phyloP scores from a whole-genome alignment of 192 early-diverging fungal species.

The Coemansia sp. region DNA sequence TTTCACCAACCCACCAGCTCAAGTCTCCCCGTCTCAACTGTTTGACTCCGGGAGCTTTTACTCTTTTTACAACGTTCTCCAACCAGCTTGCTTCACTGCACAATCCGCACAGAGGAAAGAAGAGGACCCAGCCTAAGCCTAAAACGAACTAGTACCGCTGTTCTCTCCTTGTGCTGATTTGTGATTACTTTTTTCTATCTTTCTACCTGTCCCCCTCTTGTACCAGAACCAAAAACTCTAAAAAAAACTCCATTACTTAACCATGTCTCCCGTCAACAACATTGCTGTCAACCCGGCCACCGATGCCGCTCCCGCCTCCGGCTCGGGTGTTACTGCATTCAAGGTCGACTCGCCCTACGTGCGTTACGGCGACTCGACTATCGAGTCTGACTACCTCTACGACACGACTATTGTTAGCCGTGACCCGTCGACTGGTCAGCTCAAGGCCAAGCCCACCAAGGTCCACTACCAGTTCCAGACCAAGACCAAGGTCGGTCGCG shows the following conservation, averaged over 20 bases:
- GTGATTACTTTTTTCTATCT: constrained; percentile 20
- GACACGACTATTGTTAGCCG: constrained; percentile 79
- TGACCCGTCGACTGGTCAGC: constrained; percentile 59
- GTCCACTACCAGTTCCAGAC: constrained; percentile 89
- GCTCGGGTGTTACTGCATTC: constrained; percentile 61
- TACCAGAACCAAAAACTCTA: constrained; percentile 5
- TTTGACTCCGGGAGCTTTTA: constrained; percentile 12
- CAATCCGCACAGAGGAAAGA: constrained; percentile 77
- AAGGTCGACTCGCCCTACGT: constrained; percentile 89
- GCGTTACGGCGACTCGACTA: constrained; percentile 73
- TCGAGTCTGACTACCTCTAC: constrained; percentile 87
- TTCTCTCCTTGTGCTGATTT: constrained; percentile 29
- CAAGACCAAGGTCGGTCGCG: constrained; percentile 63
- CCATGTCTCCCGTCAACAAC: constrained; percentile 44
- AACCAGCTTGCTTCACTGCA: constrained; percentile 76
- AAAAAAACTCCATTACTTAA: constrained; percentile 15
- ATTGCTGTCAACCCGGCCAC: constrained; percentile 26
- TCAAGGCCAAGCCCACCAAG: constrained; percentile 81
- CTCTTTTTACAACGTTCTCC: constrained; percentile 59
- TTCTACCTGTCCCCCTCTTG: constrained; percentile 2
- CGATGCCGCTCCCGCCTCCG: constrained; percentile 14
- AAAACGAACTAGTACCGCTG: constrained; percentile 53
- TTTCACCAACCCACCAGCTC: not conserved
- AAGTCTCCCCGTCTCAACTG: constrained; percentile 3
- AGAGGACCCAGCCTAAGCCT: constrained; percentile 68